phyloP scores from a whole-genome alignment of 352 stramenopile species.

The Discostella stelligera region DNA sequence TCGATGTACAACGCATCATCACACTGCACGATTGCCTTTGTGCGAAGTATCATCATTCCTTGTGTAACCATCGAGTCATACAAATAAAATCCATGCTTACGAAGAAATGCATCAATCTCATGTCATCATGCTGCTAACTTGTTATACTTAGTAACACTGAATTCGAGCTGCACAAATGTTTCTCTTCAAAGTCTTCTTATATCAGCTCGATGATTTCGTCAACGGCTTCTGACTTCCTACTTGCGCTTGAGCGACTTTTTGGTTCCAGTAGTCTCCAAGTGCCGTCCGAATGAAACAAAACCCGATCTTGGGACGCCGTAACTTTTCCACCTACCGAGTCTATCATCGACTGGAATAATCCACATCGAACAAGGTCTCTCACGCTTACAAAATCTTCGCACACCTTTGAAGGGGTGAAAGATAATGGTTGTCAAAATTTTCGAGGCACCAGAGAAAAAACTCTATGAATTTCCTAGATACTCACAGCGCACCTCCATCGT shows the following conservation, averaged over 20 bases:
- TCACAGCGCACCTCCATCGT: slow-evolving; percentile 86
- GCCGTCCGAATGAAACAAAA: slow-evolving; percentile 88
- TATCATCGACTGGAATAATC: slow-evolving; percentile 85
- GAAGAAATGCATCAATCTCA: slow-evolving; percentile 35
- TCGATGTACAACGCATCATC: slow-evolving; percentile 36
- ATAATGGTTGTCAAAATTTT: neutral
- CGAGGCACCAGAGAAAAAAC: neutral
- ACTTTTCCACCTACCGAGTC: slow-evolving; percentile 58
- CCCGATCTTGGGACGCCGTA: slow-evolving; percentile 86
- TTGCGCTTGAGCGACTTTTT: slow-evolving; percentile 13
- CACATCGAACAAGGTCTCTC: slow-evolving; percentile 89
- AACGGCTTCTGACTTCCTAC: neutral
- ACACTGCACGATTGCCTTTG: slow-evolving; percentile 30
- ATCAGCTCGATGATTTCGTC: slow-evolving; percentile 19
- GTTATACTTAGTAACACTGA: slow-evolving; percentile 35
- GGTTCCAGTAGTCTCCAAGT: slow-evolving; percentile 79
- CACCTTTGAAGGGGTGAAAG: slow-evolving; percentile 26
- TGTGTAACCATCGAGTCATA: slow-evolving; percentile 28
- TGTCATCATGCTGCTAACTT: slow-evolving; percentile 30
- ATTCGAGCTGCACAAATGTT: slow-evolving; percentile 38
- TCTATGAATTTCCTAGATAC: neutral
- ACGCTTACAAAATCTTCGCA: slow-evolving; percentile 91
- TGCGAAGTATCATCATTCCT: neutral
- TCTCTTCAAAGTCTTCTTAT: slow-evolving; percentile 23
- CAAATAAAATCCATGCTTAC: slow-evolving; percentile 33